Percentiles rank a stretch among this genome's conserved stretches.
Evolutionary conservation across 2,329 filamentous ascomycete genomes (phyloP).

Genomic region (Trichoderma hamatum): DNA sequence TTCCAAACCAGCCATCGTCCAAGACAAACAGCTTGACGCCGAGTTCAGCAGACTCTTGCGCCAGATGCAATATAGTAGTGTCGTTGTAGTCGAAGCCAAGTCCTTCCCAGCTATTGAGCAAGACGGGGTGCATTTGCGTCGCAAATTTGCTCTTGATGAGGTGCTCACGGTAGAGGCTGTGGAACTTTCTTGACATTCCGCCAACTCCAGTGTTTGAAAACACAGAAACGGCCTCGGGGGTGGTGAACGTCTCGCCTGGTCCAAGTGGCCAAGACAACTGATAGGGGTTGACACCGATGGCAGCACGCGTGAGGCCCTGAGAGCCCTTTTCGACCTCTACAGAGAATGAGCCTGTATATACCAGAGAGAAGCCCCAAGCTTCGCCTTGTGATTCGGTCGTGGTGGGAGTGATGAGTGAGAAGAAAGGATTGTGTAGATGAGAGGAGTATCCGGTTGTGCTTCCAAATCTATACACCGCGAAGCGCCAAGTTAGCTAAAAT

Average conservation of each 20-base stretch:
- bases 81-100: constrained; percentile 62
- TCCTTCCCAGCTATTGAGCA: constrained; percentile 70
- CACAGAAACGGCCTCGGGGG: constrained; percentile 65
- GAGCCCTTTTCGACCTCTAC: constrained; percentile 65
- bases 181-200: constrained; percentile 64
- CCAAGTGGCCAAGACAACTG: constrained; percentile 62
- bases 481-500: neutral
- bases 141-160: constrained; percentile 61
- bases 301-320: constrained; percentile 61
- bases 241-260: constrained; percentile 59
- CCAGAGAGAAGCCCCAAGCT: constrained; percentile 66
- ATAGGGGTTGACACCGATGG: constrained; percentile 62
- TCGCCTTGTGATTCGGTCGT: constrained; percentile 64
- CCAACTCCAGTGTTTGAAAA: constrained; percentile 63
- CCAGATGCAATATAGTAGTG: constrained; percentile 57
- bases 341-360: constrained; percentile 66
- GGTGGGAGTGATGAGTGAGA: constrained; percentile 57
- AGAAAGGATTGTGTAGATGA: constrained; percentile 66
- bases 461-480: constrained; percentile 52
- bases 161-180: constrained; percentile 63
- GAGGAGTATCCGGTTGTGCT: constrained; percentile 65
- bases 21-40: constrained; percentile 66
- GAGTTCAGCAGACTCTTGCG: constrained; percentile 58
- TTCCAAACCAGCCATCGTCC: constrained; percentile 69
- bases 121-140: constrained; percentile 52